Percentiles rank a stretch among this genome's conserved stretches.
Conservation (phyloP, 495 filamentous ascomycete species). For the Cercophora scortea region DNA sequence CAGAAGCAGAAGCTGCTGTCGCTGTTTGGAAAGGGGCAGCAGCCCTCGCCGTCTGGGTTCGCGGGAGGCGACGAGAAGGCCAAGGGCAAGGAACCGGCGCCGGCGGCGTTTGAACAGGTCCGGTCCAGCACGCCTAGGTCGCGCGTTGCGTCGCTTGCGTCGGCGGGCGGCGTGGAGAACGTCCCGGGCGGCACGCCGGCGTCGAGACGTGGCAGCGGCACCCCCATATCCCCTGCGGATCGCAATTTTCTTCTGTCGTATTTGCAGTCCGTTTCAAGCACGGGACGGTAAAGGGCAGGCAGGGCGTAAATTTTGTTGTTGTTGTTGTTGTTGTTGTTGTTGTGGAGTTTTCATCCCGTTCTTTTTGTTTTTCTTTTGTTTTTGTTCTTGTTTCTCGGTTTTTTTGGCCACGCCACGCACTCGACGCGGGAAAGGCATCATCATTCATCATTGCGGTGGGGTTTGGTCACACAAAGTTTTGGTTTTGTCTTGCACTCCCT, state of each 20-base stretch:
- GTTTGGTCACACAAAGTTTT: no score
- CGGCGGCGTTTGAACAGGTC: slow-evolving; percentile 24
- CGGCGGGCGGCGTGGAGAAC: slow-evolving; percentile 9
- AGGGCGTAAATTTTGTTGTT: not conserved
- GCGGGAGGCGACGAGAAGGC: slow-evolving; percentile 38
- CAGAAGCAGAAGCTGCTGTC: slow-evolving; percentile 64
- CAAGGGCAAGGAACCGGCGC: slow-evolving; percentile 23
- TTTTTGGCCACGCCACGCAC: no score
- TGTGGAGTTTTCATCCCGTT: not conserved
- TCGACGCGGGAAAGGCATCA: no score
- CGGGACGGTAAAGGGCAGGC: slow-evolving; percentile 6
- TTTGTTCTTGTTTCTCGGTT: not conserved
- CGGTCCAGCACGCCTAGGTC: slow-evolving; percentile 30
- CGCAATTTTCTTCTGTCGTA: slow-evolving; percentile 75
- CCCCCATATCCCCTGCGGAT: slow-evolving; percentile 58
- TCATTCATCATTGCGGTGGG: no score
- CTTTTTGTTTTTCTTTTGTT: not conserved
- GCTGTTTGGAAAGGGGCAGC: slow-evolving; percentile 56
- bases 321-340: not conserved
- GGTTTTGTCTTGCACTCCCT: no score
- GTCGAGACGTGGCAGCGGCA: slow-evolving; percentile 38
- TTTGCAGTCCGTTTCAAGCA: slow-evolving; percentile 39
- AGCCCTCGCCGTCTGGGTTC: slow-evolving; percentile 17
- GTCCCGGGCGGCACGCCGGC: slow-evolving; percentile 18
- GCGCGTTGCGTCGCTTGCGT: slow-evolving; percentile 32